Evolutionary conservation across 208 protist species (phyloP).

Genomic region (Novymonas esmeraldas): DNA sequence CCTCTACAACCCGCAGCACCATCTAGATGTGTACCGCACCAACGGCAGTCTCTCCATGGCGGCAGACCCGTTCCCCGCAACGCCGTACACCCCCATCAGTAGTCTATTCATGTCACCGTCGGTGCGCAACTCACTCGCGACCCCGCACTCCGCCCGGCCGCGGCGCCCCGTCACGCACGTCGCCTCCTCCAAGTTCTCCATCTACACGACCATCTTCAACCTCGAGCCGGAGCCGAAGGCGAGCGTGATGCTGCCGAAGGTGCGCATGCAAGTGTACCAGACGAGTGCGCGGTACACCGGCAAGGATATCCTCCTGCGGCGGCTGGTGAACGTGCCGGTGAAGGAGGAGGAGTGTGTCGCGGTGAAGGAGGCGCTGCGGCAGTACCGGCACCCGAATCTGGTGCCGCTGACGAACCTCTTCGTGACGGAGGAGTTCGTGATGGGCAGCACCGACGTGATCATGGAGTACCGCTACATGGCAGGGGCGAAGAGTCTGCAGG

Average conservation of each 20-base stretch:
- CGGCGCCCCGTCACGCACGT: constrained; percentile 69
- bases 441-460: constrained; percentile 83
- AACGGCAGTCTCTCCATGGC: constrained; percentile 52
- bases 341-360: constrained; percentile 59
- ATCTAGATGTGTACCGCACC: constrained; percentile 64
- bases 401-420: constrained; percentile 78
- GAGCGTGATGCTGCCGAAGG: constrained; percentile 62
- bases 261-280: constrained; percentile 78
- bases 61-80: constrained; percentile 74
- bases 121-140: constrained; percentile 53
- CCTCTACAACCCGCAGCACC: constrained; percentile 66
- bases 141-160: constrained; percentile 36
- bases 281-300: constrained; percentile 75
- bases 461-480: constrained; percentile 88
- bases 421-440: constrained; percentile 83
- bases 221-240: constrained; percentile 66
- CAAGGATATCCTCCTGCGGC: constrained; percentile 78
- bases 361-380: constrained; percentile 60
- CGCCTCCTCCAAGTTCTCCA: constrained; percentile 81
- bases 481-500: constrained; percentile 75
- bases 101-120: constrained; percentile 77
- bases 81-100: constrained; percentile 78
- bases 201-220: constrained; percentile 91
- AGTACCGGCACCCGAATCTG: constrained; percentile 84
- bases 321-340: constrained; percentile 61